phyloP scores from a whole-genome alignment of 306 rosid genomes.

The Prinsepia uniflora region DNA sequence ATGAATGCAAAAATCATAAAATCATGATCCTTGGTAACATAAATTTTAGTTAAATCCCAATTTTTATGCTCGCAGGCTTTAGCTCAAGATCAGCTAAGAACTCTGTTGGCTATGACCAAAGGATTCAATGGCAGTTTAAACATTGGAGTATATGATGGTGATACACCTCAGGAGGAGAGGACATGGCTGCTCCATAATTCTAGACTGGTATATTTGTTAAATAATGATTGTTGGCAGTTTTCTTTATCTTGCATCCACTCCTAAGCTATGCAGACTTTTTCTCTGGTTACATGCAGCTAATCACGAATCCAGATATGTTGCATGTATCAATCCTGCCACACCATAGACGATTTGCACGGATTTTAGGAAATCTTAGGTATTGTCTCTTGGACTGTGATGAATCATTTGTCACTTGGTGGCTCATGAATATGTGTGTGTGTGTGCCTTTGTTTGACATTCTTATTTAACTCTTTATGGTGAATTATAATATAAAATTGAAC shows the following conservation, averaged over 20 bases:
- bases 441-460: background rate
- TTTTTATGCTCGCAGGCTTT: slow-evolving; percentile 58
- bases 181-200: slow-evolving; percentile 62
- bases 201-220: slow-evolving; percentile 64
- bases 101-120: slow-evolving; percentile 58
- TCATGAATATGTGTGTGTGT: background rate
- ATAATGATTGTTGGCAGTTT: slow-evolving; percentile 12
- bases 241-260: slow-evolving; percentile 27
- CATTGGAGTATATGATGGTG: slow-evolving; percentile 91
- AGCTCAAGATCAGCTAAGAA: slow-evolving; percentile 94
- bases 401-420: slow-evolving; percentile 7
- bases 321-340: slow-evolving; percentile 86
- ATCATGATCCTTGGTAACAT: background rate
- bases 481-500: background rate
- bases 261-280: slow-evolving; percentile 13
- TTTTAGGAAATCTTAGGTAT: slow-evolving; percentile 82
- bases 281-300: slow-evolving; percentile 55
- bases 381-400: slow-evolving; percentile 17
- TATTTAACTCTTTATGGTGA: slow-evolving; percentile 5
- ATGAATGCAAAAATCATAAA: background rate
- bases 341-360: slow-evolving; percentile 65
- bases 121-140: slow-evolving; percentile 52
- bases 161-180: slow-evolving; percentile 67
- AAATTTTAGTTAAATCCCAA: slow-evolving; percentile 13
- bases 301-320: slow-evolving; percentile 98